Conservation (phyloP, 768 basidiomycete genomes). For the Trichaptum fuscoviolaceum region DNA sequence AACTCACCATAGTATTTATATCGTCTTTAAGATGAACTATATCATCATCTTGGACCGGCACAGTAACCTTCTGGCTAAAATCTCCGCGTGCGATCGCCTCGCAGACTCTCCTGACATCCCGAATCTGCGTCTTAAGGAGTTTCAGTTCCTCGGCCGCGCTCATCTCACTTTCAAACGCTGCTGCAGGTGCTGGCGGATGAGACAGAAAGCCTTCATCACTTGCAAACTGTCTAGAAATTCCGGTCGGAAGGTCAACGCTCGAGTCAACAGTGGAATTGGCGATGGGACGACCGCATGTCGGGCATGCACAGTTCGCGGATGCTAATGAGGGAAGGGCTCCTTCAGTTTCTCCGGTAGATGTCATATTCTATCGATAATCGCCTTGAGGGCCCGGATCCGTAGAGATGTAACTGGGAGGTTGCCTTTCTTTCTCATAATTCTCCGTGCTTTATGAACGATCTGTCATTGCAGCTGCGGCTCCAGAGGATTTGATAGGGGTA, state of each 20-base stretch:
- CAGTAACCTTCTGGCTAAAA: conserved; percentile 73
- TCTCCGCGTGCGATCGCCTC: conserved; percentile 76
- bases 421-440: neutral
- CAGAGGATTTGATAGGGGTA: neutral
- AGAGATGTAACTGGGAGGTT: conserved; percentile 42
- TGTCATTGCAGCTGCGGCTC: neutral
- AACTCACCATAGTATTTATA: conserved; percentile 59
- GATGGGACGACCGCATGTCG: conserved; percentile 49
- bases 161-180: conserved; percentile 55
- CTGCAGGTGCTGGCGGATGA: conserved; percentile 51
- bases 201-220: conserved; percentile 25
- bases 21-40: conserved; percentile 80
- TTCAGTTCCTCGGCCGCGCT: conserved; percentile 70
- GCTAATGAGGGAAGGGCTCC: conserved; percentile 34
- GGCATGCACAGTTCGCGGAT: conserved; percentile 39
- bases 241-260: neutral
- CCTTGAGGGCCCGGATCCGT: conserved; percentile 45
- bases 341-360: conserved; percentile 18
- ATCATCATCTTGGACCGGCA: conserved; percentile 70
- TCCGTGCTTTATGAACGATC: neutral
- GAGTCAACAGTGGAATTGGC: conserved; percentile 25
- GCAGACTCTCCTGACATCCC: conserved; percentile 78
- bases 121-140: conserved; percentile 78
- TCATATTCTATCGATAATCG: conserved; percentile 31
- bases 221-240: conserved; percentile 9